Conservation (phyloP, 495 filamentous ascomycete genomes). For the Podospora appendiculata region DNA sequence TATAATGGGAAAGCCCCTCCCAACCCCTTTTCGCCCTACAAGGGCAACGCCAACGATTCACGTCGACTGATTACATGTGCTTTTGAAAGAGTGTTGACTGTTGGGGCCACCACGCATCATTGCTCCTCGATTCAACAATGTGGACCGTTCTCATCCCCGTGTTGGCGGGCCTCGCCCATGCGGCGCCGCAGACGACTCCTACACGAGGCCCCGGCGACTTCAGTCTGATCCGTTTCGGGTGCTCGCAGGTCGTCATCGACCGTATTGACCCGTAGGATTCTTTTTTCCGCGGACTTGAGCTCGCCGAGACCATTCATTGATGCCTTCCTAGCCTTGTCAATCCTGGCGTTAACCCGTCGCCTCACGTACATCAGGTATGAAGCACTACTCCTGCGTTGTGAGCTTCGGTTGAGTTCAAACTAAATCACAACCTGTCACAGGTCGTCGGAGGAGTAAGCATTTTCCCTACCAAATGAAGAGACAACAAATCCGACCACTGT, state of each 20-base stretch:
- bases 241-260: slow-evolving; percentile 9
- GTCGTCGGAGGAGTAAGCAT: background rate
- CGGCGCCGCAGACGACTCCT: background rate
- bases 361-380: slow-evolving; percentile 13
- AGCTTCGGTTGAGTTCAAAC: too few relatives aligned
- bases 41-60: too few relatives aligned
- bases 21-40: too few relatives aligned
- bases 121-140: too few relatives aligned
- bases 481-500: background rate
- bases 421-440: background rate
- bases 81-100: too few relatives aligned
- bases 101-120: too few relatives aligned
- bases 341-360: slow-evolving; percentile 8
- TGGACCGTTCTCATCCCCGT: too few relatives aligned
- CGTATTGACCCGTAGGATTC: slow-evolving; percentile 4
- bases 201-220: background rate
- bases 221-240: slow-evolving; percentile 3
- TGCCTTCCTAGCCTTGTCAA: slow-evolving; percentile 2
- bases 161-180: background rate
- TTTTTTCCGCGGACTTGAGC: background rate
- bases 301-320: background rate
- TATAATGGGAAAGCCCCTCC: too few relatives aligned
- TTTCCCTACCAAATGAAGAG: background rate
- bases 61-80: too few relatives aligned
- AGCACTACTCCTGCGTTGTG: too few relatives aligned